Evolutionary conservation across 2,329 filamentous ascomycete species (phyloP), one percentile per base, ranked within the genome.

Genomic region (Cladosporium sp.): DNA sequence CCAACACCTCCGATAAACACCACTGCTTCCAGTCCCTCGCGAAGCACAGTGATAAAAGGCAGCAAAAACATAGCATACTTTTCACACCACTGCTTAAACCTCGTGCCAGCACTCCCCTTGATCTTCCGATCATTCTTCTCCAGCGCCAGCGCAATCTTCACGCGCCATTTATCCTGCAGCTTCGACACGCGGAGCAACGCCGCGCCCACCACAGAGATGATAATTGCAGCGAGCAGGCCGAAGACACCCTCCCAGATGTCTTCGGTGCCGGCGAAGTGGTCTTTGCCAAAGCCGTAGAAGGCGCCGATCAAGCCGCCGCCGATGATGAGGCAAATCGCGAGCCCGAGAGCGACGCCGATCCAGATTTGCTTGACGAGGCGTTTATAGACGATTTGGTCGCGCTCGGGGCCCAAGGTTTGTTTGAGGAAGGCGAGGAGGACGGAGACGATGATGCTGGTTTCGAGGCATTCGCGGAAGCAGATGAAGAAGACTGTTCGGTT

Each of bases 11-110:
- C 91, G 62, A 96, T 88, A 77, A 96, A 96, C 28, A 96, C 86
- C 40, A 96, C 89, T 0, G 90, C 91, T 76, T 97, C 93, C 33
- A 96, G 85, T 2, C 92, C 93, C 77, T 96, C 92, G 40, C 93
- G 84, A 16, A 96, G 80, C n/a, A 95, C 90, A 0, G 92, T 96
- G 75, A 96, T 84, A 78, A 96, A 96, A 0, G 93, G 93, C 64
- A 96, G 81, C 55, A 91, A 78, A 76, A 96, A 95, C 90, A 96
- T 92, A 73, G 89, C 87, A 74, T 96, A 95, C 77, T 91, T 92
- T 77, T 93, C 89, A 23, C 83, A 78, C 80, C 86, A 91, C 64
- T 81, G 79, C 78, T 90, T 90, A 68, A 93, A 78, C 5, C 79
- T 79, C 5, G 76, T 79, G 18, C 76, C 77, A 2, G 76, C 72